phyloP scores from a whole-genome alignment of 2,329 filamentous ascomycete species.

The Colletotrichum sp. region DNA sequence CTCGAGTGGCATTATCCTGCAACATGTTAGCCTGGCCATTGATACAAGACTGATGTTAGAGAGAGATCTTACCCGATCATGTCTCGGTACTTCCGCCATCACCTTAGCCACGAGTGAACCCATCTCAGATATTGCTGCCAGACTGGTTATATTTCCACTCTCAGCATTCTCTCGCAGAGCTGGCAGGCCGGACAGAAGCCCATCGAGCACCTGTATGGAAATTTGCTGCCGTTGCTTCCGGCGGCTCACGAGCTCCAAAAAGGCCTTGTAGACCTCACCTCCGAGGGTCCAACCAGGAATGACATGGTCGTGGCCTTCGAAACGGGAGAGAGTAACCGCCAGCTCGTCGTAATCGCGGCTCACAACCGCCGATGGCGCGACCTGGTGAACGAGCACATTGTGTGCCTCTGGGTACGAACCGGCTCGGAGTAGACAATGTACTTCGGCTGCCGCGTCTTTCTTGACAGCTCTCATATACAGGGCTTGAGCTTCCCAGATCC shows the following conservation, averaged over 20 bases:
- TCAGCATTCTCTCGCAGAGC: constrained; percentile 53
- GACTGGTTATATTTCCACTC: constrained; percentile 52
- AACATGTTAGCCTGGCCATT: constrained; percentile 21
- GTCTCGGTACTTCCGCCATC: constrained; percentile 59
- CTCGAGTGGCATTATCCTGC: constrained; percentile 49
- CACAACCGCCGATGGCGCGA: constrained; percentile 83
- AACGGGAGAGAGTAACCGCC: constrained; percentile 72
- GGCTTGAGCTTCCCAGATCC: constrained; percentile 90
- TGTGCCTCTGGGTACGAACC: constrained; percentile 82
- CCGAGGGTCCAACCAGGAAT: constrained; percentile 80
- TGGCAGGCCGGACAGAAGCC: constrained; percentile 60
- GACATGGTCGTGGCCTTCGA: constrained; percentile 64
- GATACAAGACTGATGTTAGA: background rate
- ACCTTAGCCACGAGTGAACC: constrained; percentile 73
- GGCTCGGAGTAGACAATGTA: constrained; percentile 81
- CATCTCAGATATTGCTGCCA: constrained; percentile 84
- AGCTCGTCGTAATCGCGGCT: constrained; percentile 79
- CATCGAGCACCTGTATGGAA: constrained; percentile 56
- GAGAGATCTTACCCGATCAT: constrained; percentile 57
- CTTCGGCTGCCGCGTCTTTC: constrained; percentile 73
- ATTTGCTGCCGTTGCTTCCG: constrained; percentile 42
- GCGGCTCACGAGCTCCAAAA: constrained; percentile 56
- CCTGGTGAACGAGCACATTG: constrained; percentile 77
- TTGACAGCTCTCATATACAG: constrained; percentile 78
- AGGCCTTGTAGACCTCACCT: constrained; percentile 77